These are phyloP conservation scores for Lactarius hengduanensis DNA, from an alignment of 768 basidiomycete species.

Conservation along the genomic window DNA sequence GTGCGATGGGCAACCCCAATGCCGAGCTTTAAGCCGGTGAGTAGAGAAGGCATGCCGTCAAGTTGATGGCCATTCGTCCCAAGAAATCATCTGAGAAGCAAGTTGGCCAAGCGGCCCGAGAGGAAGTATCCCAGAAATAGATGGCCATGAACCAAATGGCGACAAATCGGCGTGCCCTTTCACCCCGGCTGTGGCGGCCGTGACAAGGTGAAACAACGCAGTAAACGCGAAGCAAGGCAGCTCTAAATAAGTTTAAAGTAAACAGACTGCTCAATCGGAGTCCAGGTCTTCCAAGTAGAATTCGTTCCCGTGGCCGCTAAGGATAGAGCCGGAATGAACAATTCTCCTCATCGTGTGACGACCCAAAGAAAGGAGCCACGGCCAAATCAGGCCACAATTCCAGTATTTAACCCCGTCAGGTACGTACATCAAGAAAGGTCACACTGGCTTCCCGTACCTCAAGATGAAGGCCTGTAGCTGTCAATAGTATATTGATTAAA, in stretches of 20 bases:
- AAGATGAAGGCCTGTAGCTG: too few species aligned
- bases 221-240: neutral
- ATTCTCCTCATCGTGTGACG: neutral
- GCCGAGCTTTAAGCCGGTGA: constrained; percentile 5
- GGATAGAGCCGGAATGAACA: neutral
- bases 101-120: neutral
- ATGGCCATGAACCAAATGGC: neutral
- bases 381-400: neutral
- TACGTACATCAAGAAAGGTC: neutral
- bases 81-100: neutral
- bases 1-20: neutral
- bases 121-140: constrained; percentile 1
- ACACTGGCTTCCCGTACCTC: too few species aligned
- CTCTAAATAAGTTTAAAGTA: neutral
- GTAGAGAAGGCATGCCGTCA: neutral
- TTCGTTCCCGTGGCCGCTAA: neutral
- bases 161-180: neutral
- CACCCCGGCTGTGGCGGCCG: neutral
- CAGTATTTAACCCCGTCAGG: neutral
- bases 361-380: neutral
- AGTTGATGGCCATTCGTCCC: neutral
- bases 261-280: neutral
- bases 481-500: too few species aligned
- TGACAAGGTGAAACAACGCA: neutral
- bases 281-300: neutral